Evolutionary conservation across 768 basidiomycete genomes (phyloP).

Genomic region (Mycena vulgaris): DNA sequence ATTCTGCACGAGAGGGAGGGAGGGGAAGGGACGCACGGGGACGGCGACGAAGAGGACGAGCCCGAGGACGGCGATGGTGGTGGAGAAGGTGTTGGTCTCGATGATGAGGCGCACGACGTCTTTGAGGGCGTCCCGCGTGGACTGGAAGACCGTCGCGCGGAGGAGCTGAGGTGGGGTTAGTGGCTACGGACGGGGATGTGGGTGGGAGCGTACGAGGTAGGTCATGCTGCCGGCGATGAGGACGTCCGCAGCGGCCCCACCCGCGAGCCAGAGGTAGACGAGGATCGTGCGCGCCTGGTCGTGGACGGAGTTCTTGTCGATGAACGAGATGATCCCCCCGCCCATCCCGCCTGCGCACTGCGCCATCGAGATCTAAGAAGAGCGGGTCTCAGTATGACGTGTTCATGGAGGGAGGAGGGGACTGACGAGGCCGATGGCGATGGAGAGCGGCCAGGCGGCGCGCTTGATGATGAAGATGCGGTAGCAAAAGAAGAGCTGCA

Average conservation of each 20-base stretch:
- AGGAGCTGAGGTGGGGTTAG: constrained; percentile 2
- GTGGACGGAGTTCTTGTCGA: neutral
- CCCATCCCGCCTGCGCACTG: constrained; percentile 23
- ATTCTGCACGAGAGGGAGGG: neutral
- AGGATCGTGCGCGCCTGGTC: neutral
- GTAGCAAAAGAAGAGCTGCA: constrained; percentile 27
- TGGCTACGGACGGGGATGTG: neutral
- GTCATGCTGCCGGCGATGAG: constrained; percentile 28
- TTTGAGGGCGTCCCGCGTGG: constrained; percentile 3
- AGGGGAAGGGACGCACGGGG: neutral
- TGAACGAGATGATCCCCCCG: constrained; percentile 1
- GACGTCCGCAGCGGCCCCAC: constrained; percentile 8
- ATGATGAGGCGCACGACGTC: constrained; percentile 9
- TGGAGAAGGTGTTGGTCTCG: constrained; percentile 22
- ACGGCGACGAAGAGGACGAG: constrained; percentile 13
- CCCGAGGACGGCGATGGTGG: constrained; percentile 5
- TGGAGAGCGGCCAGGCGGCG: constrained; percentile 14
- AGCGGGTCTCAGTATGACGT: neutral
- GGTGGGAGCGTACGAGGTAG: neutral
- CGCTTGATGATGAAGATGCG: constrained; percentile 18
- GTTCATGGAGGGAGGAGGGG: neutral
- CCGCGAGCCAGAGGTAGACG: constrained; percentile 12
- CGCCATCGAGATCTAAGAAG: constrained; percentile 1
- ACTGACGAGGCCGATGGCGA: constrained; percentile 16
- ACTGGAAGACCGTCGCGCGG: neutral